Percentiles rank a stretch among this genome's conserved stretches.
Evolutionary conservation across 257 asterid species (phyloP).

Genomic region (Solanum gracilifrons): DNA sequence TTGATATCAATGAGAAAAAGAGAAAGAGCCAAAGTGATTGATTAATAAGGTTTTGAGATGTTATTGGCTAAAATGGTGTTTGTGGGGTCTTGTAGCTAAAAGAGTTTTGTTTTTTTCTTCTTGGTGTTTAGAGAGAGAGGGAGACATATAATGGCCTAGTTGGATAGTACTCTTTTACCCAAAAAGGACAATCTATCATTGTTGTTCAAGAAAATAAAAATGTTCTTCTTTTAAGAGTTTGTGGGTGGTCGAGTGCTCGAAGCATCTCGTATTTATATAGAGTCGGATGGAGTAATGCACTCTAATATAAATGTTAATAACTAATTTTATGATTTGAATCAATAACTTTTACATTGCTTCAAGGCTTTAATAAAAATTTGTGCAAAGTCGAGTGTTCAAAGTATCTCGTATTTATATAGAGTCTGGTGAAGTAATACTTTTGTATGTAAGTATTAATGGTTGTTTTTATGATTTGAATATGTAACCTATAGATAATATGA

Average conservation of each 20-base stretch:
- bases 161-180: conserved; percentile 13
- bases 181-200: conserved; percentile 44
- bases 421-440: neutral
- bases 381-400: accelerated
- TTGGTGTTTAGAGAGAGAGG: neutral
- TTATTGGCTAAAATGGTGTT: conserved; percentile 47
- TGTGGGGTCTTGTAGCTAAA: conserved; percentile 20
- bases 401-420: neutral
- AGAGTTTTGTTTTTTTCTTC: neutral
- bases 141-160: neutral
- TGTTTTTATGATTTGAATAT: neutral
- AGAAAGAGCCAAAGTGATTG: neutral
- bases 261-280: no score
- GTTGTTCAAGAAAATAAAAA: neutral
- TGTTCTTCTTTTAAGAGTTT: no score
- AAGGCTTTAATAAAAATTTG: no score
- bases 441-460: no score
- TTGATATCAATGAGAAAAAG: neutral
- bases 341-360: no score
- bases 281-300: no score
- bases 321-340: no score
- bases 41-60: neutral
- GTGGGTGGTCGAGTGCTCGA: neutral
- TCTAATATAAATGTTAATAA: no score
- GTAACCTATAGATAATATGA: neutral